These are phyloP conservation scores for Achlya hypogyna DNA, from an alignment of 352 stramenopile species.

Conservation along the genomic window DNA sequence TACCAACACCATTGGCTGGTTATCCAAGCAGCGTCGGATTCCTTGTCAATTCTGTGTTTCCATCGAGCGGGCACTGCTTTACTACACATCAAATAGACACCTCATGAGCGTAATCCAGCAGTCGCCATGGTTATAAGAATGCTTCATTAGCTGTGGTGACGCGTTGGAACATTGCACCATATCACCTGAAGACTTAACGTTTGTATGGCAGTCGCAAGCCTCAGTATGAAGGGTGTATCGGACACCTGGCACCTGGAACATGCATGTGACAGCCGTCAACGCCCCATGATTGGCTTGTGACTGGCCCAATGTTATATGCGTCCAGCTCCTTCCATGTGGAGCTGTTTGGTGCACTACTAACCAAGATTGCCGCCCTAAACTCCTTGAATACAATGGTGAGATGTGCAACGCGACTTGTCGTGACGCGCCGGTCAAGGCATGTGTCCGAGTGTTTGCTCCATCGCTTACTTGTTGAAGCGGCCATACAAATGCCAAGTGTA, in stretches of 20 bases:
- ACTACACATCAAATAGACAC: not conserved
- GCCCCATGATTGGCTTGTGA: not conserved
- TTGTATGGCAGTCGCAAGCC: not conserved
- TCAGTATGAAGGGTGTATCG: no score
- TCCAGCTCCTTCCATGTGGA: not conserved
- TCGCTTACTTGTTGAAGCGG: conserved; percentile 3
- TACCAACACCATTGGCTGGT: no score
- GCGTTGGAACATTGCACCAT: no score
- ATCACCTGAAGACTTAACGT: not conserved
- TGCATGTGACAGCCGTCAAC: conserved; percentile 1
- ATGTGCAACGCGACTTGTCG: not conserved
- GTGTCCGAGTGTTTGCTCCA: not conserved
- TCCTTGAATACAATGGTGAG: not conserved
- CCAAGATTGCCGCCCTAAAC: not conserved
- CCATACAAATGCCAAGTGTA: not conserved
- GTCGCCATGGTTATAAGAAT: not conserved
- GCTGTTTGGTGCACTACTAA: not conserved
- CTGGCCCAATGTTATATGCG: not conserved
- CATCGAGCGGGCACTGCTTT: no score
- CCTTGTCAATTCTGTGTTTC: not conserved
- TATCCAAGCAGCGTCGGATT: no score
- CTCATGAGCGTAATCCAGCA: not conserved
- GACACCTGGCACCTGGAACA: no score
- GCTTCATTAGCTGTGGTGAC: no score
- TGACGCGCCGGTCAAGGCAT: not conserved